Evolutionary conservation across 441 rosid genomes (phyloP).

Genomic region (Adansonia rubrostipa): DNA sequence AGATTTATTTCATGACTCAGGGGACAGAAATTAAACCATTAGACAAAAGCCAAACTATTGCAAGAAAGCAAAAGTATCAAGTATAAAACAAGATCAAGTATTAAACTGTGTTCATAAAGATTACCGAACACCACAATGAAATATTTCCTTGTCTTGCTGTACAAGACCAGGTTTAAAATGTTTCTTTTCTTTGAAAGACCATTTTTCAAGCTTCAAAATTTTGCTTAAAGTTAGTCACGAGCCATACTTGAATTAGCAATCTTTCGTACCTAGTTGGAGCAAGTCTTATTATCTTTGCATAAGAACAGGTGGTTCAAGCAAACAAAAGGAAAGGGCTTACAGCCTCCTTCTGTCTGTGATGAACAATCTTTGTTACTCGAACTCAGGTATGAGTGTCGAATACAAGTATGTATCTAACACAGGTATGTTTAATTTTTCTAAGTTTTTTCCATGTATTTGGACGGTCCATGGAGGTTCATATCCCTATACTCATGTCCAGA

Average conservation of each 20-base stretch:
- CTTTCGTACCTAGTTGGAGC: background rate
- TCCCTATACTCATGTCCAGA: too few species aligned
- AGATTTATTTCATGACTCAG: conserved; percentile 5
- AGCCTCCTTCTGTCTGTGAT: background rate
- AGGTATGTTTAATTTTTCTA: too few species aligned
- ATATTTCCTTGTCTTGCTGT: background rate
- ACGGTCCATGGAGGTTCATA: too few species aligned
- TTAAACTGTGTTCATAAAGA: background rate
- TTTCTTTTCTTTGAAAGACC: background rate
- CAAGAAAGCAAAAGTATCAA: background rate
- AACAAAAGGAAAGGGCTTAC: background rate
- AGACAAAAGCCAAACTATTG: background rate
- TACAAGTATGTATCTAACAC: too few species aligned
- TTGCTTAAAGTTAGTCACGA: background rate
- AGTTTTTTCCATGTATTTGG: too few species aligned
- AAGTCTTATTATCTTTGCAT: background rate
- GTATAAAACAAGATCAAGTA: background rate
- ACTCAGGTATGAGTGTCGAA: too few species aligned
- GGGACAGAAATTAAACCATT: conserved; percentile 15
- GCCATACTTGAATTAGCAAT: background rate
- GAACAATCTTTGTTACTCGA: too few species aligned
- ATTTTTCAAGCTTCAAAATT: background rate
- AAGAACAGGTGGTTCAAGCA: background rate
- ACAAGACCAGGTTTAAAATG: background rate
- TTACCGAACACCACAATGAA: background rate